A percentile compares a stretch with the other conserved stretches of the same genome.
phyloP scores from a whole-genome alignment of 225 moss, liverwort and hornwort species.

The Bryoerythrophyllum caledonicum region DNA sequence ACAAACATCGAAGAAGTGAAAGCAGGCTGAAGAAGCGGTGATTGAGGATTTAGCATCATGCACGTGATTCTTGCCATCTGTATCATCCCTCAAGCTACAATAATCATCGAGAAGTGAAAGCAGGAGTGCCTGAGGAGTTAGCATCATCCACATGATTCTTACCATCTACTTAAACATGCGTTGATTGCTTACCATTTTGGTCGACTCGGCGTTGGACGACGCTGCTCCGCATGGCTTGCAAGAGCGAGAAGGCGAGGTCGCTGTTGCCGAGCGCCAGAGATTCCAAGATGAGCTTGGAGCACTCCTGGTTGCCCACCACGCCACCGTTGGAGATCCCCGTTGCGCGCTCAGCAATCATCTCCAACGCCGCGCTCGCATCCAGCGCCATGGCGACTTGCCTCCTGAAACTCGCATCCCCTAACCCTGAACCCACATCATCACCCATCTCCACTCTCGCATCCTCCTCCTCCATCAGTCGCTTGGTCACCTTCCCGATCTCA shows the following conservation, averaged over 20 bases:
- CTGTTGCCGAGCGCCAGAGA: conserved; percentile 73
- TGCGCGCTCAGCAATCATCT: conserved; percentile 56
- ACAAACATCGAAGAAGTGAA: too few species aligned
- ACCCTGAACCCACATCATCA: conserved; percentile 9
- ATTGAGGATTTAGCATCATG: too few species aligned
- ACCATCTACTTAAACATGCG: too few species aligned
- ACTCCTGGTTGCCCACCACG: conserved; percentile 52
- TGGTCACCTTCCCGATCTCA: conserved; percentile 21
- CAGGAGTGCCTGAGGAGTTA: too few species aligned
- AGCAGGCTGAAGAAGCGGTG: too few species aligned
- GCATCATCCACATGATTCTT: too few species aligned
- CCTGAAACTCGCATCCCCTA: conserved; percentile 61
- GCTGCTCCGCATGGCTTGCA: conserved; percentile 87
- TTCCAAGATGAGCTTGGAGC: conserved; percentile 70
- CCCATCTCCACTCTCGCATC: not conserved
- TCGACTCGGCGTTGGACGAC: conserved; percentile 74
- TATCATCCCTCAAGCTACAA: too few species aligned
- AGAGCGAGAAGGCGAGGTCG: conserved; percentile 78
- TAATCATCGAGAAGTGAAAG: too few species aligned
- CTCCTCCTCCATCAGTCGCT: conserved; percentile 24
- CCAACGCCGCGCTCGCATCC: conserved; percentile 70
- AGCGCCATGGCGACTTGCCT: conserved; percentile 59
- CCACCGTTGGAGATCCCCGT: conserved; percentile 32
- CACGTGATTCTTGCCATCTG: too few species aligned
- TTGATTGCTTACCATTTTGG: conserved; percentile 53